Conservation (phyloP, 768 basidiomycete species). For the Fomitopsis serialis region DNA sequence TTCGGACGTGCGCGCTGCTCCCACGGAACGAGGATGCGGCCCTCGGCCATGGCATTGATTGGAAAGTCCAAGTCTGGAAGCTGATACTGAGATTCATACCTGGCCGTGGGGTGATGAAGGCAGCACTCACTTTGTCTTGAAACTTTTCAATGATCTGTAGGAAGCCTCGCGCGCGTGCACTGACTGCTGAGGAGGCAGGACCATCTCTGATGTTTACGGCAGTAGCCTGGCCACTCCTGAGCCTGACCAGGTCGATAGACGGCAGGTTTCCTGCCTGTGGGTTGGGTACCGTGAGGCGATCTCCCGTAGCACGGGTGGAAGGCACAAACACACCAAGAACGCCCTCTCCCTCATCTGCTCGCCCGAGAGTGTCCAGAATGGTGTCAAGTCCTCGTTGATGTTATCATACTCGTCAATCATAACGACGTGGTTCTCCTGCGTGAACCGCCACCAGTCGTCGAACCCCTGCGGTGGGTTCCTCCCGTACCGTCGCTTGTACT, state of each 20-base stretch:
- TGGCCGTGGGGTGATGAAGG: not conserved
- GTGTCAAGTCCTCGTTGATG: slow-evolving; percentile 72
- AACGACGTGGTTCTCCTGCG: slow-evolving; percentile 61
- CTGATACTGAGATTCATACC: slow-evolving; percentile 28
- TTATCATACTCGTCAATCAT: slow-evolving; percentile 90
- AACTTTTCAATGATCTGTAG: slow-evolving; percentile 71
- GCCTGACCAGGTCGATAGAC: slow-evolving; percentile 82
- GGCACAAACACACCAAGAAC: slow-evolving; percentile 39
- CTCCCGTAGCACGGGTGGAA: not conserved
- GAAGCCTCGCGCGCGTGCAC: slow-evolving; percentile 77
- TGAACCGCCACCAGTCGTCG: slow-evolving; percentile 86
- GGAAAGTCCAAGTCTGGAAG: slow-evolving; percentile 94
- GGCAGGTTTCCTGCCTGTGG: slow-evolving; percentile 69
- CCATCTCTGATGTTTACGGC: slow-evolving; percentile 54
- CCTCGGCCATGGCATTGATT: slow-evolving; percentile 91
- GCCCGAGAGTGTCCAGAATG: slow-evolving; percentile 76
- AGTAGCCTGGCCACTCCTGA: slow-evolving; percentile 56
- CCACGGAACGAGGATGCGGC: slow-evolving; percentile 91
- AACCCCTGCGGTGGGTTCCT: slow-evolving; percentile 87
- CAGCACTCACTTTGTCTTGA: slow-evolving; percentile 43
- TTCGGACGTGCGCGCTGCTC: slow-evolving; percentile 76
- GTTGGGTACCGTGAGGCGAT: not conserved
- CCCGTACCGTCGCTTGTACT: slow-evolving; percentile 76
- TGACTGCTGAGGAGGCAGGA: slow-evolving; percentile 61
- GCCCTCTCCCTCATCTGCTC: slow-evolving; percentile 66